A percentile compares a stretch with the other conserved stretches of the same genome.
Conservation (phyloP, 2,329 filamentous ascomycete genomes). For the Thielaviopsis ethacetica region DNA sequence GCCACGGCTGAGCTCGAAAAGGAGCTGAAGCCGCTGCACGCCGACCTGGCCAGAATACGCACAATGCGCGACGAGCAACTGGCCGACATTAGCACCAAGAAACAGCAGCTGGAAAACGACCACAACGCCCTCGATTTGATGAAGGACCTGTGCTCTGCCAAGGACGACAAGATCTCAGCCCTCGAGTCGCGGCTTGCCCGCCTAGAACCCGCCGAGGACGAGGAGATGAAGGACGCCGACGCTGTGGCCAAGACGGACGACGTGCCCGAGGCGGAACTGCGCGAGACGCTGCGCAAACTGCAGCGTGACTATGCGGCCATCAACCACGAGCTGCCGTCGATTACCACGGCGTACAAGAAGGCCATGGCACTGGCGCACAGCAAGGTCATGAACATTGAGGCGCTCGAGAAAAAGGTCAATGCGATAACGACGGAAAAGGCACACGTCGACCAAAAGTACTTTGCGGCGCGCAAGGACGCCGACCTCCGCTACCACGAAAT, state of each 20-base stretch:
- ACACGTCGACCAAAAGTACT: conserved; percentile 96
- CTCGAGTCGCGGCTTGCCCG: conserved; percentile 72
- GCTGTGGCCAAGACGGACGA: conserved; percentile 29
- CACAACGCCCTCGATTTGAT: conserved; percentile 53
- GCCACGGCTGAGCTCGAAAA: conserved; percentile 64
- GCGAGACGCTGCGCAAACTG: conserved; percentile 54
- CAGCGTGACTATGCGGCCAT: conserved; percentile 70
- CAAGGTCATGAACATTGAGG: conserved; percentile 64
- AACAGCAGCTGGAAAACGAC: conserved; percentile 63
- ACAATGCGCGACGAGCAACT: conserved; percentile 70
- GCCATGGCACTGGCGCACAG: conserved; percentile 70
- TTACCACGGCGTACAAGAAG: conserved; percentile 84
- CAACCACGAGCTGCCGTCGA: conserved; percentile 71
- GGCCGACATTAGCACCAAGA: conserved; percentile 66
- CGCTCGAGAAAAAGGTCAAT: conserved; percentile 61
- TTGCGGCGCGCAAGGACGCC: conserved; percentile 85
- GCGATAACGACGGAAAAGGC: conserved; percentile 73
- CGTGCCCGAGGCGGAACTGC: conserved; percentile 54
- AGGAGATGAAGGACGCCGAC: conserved; percentile 24
- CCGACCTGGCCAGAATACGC: conserved; percentile 72
- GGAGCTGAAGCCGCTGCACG: conserved; percentile 64
- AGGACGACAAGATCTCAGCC: conserved; percentile 63
- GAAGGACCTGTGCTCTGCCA: conserved; percentile 63
- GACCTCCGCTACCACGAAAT: conserved; percentile 73
- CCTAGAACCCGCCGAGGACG: conserved; percentile 34